These are phyloP conservation scores for Pleurotus pulmonarius DNA, from an alignment of 768 basidiomycete species.

Conservation along the genomic window DNA sequence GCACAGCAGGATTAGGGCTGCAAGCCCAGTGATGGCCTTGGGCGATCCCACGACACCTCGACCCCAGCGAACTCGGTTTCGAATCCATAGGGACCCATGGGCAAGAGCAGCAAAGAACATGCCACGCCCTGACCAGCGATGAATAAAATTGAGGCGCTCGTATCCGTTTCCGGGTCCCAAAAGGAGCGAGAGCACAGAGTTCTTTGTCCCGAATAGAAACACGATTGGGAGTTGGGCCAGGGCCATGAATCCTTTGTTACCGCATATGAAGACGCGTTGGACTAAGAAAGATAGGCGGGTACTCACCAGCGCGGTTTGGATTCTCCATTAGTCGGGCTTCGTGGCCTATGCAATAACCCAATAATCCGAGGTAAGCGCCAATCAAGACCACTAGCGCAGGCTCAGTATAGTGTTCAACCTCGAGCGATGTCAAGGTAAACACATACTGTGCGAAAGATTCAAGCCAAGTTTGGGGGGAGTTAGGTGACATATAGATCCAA, in stretches of 20 bases:
- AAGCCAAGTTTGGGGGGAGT: conserved; percentile 47
- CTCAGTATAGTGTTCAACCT: neutral
- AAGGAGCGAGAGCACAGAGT: conserved; percentile 53
- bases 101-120: conserved; percentile 51
- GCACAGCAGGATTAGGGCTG: conserved; percentile 60
- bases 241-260: conserved; percentile 43
- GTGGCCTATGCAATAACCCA: conserved; percentile 59
- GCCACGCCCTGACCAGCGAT: conserved; percentile 63
- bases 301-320: conserved; percentile 72
- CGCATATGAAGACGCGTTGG: neutral
- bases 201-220: conserved; percentile 64
- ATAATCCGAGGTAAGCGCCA: conserved; percentile 47
- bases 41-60: conserved; percentile 60
- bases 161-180: conserved; percentile 65
- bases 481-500: conserved; percentile 39
- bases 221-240: conserved; percentile 59
- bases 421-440: neutral
- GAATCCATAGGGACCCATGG: conserved; percentile 72
- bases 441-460: conserved; percentile 57
- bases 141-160: conserved; percentile 71
- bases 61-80: conserved; percentile 56
- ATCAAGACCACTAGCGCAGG: conserved; percentile 49
- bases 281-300: neutral
- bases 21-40: conserved; percentile 75
- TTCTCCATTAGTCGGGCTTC: conserved; percentile 61